A percentile compares a stretch with the other conserved stretches of the same genome.
These are phyloP conservation scores for Amylocarpus encephaloides DNA, from an alignment of 2,329 filamentous ascomycete species.

Conservation along the genomic window DNA sequence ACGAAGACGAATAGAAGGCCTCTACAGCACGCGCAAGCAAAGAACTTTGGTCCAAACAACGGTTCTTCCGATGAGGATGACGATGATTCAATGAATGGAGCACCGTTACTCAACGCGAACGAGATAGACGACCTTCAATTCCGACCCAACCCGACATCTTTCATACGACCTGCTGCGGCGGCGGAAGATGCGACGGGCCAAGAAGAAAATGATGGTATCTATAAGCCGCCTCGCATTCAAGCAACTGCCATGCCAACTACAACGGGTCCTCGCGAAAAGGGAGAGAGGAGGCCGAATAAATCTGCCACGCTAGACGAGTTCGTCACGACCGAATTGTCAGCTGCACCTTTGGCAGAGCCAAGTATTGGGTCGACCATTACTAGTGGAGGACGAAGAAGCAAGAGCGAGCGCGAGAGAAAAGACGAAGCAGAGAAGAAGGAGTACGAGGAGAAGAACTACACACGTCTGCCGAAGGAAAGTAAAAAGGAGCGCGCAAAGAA, in stretches of 20 bases:
- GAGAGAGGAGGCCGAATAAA: slow-evolving; percentile 57
- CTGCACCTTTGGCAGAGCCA: slow-evolving; percentile 74
- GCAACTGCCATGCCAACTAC: slow-evolving; percentile 75
- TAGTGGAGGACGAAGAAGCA: slow-evolving; percentile 69
- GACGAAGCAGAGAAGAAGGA: slow-evolving; percentile 71
- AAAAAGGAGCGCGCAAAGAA: slow-evolving; percentile 80
- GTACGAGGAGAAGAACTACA: slow-evolving; percentile 92
- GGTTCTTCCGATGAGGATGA: slow-evolving; percentile 31
- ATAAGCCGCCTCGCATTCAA: slow-evolving; percentile 82
- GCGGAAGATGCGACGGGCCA: slow-evolving; percentile 31
- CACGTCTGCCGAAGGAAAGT: slow-evolving; percentile 74
- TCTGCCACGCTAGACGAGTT: slow-evolving; percentile 91
- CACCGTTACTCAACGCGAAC: slow-evolving; percentile 20
- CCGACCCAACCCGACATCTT: slow-evolving; percentile 51
- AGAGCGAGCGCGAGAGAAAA: slow-evolving; percentile 68
- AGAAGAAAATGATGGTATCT: slow-evolving; percentile 58
- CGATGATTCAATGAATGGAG: slow-evolving; percentile 20
- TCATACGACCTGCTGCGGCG: slow-evolving; percentile 27
- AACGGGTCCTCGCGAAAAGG: slow-evolving; percentile 40
- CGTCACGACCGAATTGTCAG: slow-evolving; percentile 74
- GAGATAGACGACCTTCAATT: slow-evolving; percentile 54
- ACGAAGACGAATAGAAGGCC: slow-evolving; percentile 1
- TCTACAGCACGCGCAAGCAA: slow-evolving; percentile 2
- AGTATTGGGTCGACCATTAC: slow-evolving; percentile 89
- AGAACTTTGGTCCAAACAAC: slow-evolving; percentile 17